Conservation (phyloP, 129 eudicot genomes). For the Logfia minima region DNA sequence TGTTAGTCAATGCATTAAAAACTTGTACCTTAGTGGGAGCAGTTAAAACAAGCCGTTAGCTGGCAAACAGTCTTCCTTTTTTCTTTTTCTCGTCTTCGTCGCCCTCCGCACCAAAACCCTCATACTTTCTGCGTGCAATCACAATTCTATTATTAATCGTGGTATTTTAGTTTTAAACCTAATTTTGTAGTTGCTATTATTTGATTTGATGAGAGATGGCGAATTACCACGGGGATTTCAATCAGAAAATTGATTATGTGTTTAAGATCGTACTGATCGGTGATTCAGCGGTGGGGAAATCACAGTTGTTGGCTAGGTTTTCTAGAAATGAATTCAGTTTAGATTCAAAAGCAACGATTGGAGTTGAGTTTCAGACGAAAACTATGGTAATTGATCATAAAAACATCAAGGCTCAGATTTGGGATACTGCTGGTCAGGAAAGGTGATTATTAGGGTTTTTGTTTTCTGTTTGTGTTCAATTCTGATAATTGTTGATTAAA, state of each 20-base stretch:
- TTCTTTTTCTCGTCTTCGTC: not conserved
- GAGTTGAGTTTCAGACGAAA: conserved; percentile 69
- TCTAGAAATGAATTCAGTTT: conserved; percentile 65
- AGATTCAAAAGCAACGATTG: conserved; percentile 76
- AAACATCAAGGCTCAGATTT: conserved; percentile 79
- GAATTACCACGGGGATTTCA: conserved; percentile 50
- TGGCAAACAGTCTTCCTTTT: not conserved
- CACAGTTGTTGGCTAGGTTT: conserved; percentile 65
- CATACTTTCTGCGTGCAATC: not conserved
- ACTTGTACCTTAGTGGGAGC: not conserved
- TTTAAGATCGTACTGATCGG: conserved; percentile 76
- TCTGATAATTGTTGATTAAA: not conserved
- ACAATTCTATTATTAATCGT: not conserved
- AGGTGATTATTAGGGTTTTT: conserved; percentile 34
- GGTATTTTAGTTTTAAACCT: not conserved
- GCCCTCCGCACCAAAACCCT: not conserved
- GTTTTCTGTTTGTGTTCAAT: not conserved
- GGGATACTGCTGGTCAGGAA: conserved; percentile 88
- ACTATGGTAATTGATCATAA: conserved; percentile 59
- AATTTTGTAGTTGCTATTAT: not conserved
- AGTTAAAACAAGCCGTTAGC: not conserved
- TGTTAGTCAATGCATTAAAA: not conserved
- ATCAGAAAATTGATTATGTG: conserved; percentile 65
- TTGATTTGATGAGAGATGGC: conserved; percentile 43
- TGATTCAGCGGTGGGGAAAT: conserved; percentile 78